A percentile compares a stretch with the other conserved stretches of the same genome.
Evolutionary conservation across 164 flowering plant genomes (phyloP).

Genomic region (Cinnamomum micranthum): DNA sequence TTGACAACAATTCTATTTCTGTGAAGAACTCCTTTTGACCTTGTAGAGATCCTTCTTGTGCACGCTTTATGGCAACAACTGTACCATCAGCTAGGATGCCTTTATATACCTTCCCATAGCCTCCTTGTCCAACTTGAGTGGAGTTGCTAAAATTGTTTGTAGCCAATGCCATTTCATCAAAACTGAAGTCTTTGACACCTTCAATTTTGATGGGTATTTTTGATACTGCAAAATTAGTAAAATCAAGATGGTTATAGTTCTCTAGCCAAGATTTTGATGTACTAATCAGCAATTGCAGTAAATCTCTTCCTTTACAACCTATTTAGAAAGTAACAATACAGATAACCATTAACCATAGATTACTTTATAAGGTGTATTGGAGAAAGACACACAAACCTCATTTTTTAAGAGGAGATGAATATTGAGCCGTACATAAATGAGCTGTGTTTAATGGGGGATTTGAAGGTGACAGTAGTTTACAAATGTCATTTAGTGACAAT

Average conservation of each 20-base stretch:
- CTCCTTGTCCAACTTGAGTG: constrained; percentile 66
- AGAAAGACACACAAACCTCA: too few relatives aligned
- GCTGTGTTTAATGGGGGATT: too few relatives aligned
- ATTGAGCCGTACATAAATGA: too few relatives aligned
- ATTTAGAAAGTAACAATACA: not conserved
- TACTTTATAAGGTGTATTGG: not conserved
- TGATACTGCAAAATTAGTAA: constrained; percentile 36
- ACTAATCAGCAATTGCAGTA: not conserved
- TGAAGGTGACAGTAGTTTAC: too few relatives aligned
- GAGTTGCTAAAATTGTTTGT: constrained; percentile 46
- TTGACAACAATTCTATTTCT: constrained; percentile 69
- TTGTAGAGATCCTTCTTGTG: constrained; percentile 65
- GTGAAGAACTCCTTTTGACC: constrained; percentile 69
- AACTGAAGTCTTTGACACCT: constrained; percentile 57
- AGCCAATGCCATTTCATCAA: constrained; percentile 50
- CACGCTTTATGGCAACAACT: constrained; percentile 72
- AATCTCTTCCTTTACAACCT: not conserved
- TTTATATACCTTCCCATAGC: constrained; percentile 73
- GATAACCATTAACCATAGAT: not conserved
- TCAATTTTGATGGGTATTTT: constrained; percentile 48
- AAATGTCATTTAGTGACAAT: too few relatives aligned
- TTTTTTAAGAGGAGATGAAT: too few relatives aligned
- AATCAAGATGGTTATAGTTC: not conserved
- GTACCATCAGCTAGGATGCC: constrained; percentile 47
- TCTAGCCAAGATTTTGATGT: not conserved